These are phyloP conservation scores for Leucoagaricus sp. DNA, from an alignment of 1,284 basidiomycete genomes.

Conservation along the genomic window DNA sequence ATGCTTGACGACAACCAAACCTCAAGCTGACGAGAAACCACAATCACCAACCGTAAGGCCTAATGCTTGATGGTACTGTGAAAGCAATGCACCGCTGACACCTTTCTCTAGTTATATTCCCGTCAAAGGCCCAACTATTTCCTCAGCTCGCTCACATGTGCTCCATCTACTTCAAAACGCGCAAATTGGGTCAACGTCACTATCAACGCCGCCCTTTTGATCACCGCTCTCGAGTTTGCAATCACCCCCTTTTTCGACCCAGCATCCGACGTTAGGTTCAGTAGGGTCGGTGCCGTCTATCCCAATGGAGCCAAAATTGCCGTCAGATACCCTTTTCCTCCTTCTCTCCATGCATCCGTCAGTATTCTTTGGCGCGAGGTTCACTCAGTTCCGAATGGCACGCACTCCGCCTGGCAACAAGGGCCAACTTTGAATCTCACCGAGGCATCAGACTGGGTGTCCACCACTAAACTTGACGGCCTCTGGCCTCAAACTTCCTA, in stretches of 20 bases:
- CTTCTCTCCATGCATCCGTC: constrained; percentile 33
- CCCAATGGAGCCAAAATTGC: constrained; percentile 63
- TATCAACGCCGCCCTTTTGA: constrained; percentile 54
- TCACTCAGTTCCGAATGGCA: constrained; percentile 7
- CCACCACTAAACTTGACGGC: constrained; percentile 53
- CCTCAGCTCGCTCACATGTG: constrained; percentile 41
- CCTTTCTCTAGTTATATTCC: background rate
- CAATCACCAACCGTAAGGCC: background rate
- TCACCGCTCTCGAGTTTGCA: constrained; percentile 53
- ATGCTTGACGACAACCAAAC: constrained; percentile 10
- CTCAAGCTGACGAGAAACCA: background rate
- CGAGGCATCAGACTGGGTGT: constrained; percentile 64
- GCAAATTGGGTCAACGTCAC: constrained; percentile 41
- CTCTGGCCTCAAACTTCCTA: constrained; percentile 75
- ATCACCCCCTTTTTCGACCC: constrained; percentile 53
- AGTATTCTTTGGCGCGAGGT: constrained; percentile 51
- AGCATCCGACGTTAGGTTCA: constrained; percentile 58
- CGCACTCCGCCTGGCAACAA: constrained; percentile 52
- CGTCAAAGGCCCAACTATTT: constrained; percentile 17
- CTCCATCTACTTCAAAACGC: constrained; percentile 42
- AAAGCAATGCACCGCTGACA: background rate
- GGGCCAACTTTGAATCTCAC: constrained; percentile 51
- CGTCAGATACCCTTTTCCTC: constrained; percentile 53
- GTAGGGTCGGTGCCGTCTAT: constrained; percentile 69
- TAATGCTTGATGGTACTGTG: background rate